Conservation (phyloP, 1,139 yeast genomes). For the Candida pseudoviswanathii region DNA sequence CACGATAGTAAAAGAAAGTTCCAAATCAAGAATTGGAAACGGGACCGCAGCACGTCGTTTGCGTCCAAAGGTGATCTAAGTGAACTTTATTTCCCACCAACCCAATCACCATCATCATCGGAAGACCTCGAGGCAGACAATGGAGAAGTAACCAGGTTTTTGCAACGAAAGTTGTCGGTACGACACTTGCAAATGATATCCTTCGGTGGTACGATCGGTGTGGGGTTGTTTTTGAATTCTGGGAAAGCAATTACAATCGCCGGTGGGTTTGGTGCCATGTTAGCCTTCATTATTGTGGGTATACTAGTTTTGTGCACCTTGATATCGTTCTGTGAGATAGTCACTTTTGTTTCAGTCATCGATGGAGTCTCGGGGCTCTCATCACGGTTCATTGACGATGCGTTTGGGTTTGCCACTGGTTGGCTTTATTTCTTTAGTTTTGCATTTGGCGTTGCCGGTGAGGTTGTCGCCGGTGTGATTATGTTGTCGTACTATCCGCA, state of each 20-base stretch:
- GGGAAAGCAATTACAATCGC: conserved; percentile 78
- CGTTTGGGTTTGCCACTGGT: conserved; percentile 83
- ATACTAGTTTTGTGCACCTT: conserved; percentile 68
- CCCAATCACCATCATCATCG: conserved; percentile 15
- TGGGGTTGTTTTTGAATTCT: conserved; percentile 75
- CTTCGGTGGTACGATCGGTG: conserved; percentile 81
- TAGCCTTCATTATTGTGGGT: conserved; percentile 73
- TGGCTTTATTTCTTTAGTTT: conserved; percentile 77
- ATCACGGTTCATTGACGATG: conserved; percentile 80
- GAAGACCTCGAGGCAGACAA: background rate
- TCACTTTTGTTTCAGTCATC: conserved; percentile 77
- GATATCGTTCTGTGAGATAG: conserved; percentile 84
- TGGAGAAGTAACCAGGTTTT: conserved; percentile 10
- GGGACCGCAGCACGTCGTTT: conserved; percentile 10
- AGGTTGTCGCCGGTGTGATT: conserved; percentile 76
- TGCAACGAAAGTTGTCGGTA: conserved; percentile 61
- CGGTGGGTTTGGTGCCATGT: conserved; percentile 79
- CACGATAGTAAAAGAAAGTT: conserved; percentile 4
- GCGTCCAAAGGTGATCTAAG: conserved; percentile 13
- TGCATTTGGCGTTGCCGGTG: conserved; percentile 75
- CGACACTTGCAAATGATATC: conserved; percentile 83
- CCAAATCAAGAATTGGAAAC: conserved; percentile 13
- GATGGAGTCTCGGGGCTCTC: conserved; percentile 79
- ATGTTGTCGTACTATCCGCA: conserved; percentile 67
- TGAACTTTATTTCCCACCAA: conserved; percentile 13